Conservation (phyloP, 306 rosid genomes). For the Cucumis melo region DNA sequence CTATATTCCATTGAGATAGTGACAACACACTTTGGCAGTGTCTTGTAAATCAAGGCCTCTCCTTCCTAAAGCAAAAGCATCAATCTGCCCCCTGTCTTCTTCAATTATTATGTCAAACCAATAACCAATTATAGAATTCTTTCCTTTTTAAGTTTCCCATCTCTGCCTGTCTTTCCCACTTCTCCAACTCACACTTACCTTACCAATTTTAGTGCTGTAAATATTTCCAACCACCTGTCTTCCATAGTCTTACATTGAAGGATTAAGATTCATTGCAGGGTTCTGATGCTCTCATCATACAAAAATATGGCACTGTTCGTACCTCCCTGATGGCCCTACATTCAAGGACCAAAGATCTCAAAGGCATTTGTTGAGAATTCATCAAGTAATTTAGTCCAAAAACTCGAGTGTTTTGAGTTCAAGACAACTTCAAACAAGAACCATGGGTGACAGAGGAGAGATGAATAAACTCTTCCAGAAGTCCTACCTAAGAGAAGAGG, state of each 20-base stretch:
- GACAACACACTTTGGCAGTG: constrained; percentile 27
- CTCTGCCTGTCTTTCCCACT: neutral
- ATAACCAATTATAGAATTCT: neutral
- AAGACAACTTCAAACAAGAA: neutral
- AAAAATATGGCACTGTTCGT: neutral
- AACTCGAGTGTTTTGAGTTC: neutral
- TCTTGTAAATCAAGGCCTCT: constrained; percentile 15
- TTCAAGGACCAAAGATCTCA: neutral
- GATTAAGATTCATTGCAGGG: neutral
- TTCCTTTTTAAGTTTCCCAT: neutral
- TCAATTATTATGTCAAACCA: neutral
- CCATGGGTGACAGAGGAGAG: neutral
- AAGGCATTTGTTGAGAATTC: neutral
- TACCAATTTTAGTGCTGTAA: neutral
- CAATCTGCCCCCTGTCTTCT: neutral
- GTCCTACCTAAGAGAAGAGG: neutral
- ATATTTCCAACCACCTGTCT: neutral
- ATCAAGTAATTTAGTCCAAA: neutral
- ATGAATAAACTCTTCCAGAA: neutral
- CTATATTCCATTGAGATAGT: constrained; percentile 29
- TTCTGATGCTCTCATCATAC: neutral
- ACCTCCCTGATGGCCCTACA: neutral
- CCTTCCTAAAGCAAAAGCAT: constrained; percentile 11
- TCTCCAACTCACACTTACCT: neutral
- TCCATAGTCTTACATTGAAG: neutral